Evolutionary conservation across 306 rosid genomes (phyloP), one percentile per base, ranked within the genome.

Genomic region (Carpinus viminea): DNA sequence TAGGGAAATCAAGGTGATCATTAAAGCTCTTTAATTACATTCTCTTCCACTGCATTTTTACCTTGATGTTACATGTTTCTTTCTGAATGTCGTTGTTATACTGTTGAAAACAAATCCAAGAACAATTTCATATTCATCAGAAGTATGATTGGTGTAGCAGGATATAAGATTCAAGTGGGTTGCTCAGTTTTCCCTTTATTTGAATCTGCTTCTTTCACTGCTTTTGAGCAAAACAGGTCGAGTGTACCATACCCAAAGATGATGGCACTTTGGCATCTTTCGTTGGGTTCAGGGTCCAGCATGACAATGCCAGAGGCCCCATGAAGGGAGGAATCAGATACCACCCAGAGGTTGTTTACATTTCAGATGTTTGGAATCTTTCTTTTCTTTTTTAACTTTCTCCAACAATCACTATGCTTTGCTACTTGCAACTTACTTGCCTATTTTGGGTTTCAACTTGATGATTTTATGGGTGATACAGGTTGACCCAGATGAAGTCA

Each of bases 311-410:
- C 17, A 95, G 98, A 92, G 98, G 98, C 71, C 98, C 98, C 72
- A 95, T 95, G 98, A 95, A 95, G 85, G 98, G 98, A 81, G 98
- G 98, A 76, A 95, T 95, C 86, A 95, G 98, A 92, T 95, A 95
- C 83, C 98, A 95, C 68, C 98, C 98, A 7, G 98, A 95, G 98
- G 98, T 94, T 74, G 57, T 74, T 56, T 20, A 26, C 12, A 18
- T 20, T 20, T 79, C 75, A 48, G 71, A 73, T 59, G 31, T 70
- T 78, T 11, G 45, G 26, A 62, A 61, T 50, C 50, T 66, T 66
- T 66, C 41, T 59, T 26, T 59, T 26, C 28, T 57, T 20, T 20
- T 20, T 57, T 4, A 57, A 57, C 8, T n/a, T 61, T 61, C 68
- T 61, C 36, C 68, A 8, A 31, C 43, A 61, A 31, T 61, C 26